Evolutionary conservation across 306 rosid genomes (phyloP).

Genomic region (Castanea crenata): DNA sequence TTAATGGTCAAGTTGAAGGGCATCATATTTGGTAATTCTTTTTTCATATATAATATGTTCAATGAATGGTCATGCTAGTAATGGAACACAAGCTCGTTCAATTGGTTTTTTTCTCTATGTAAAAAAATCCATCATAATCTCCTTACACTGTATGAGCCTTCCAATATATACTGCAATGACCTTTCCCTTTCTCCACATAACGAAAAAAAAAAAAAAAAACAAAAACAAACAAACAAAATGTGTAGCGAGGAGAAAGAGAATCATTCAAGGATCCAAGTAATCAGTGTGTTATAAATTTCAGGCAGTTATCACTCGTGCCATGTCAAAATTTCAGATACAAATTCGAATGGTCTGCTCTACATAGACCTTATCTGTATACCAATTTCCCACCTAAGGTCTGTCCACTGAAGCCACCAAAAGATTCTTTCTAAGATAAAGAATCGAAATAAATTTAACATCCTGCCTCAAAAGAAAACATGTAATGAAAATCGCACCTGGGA

Average conservation of each 20-base stretch:
- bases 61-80: too few relatives aligned
- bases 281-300: constrained; percentile 25
- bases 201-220: background rate
- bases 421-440: constrained; percentile 47
- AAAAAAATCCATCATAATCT: too few relatives aligned
- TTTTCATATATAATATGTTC: too few relatives aligned
- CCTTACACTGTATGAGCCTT: too few relatives aligned
- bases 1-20: too few relatives aligned
- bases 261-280: constrained; percentile 20
- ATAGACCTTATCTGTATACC: constrained; percentile 27
- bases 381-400: constrained; percentile 25
- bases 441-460: constrained; percentile 24
- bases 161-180: too few relatives aligned
- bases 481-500: constrained; percentile 21
- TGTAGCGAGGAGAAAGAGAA: background rate
- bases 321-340: constrained; percentile 34
- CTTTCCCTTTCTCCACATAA: background rate
- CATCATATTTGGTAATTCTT: too few relatives aligned
- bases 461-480: constrained; percentile 37
- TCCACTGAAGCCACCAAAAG: constrained; percentile 34
- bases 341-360: constrained; percentile 33
- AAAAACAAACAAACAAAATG: background rate
- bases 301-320: constrained; percentile 21
- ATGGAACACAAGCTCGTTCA: too few relatives aligned
- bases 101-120: too few relatives aligned